phyloP scores from a whole-genome alignment of 768 basidiomycete species.

The Amanita phalloides region DNA sequence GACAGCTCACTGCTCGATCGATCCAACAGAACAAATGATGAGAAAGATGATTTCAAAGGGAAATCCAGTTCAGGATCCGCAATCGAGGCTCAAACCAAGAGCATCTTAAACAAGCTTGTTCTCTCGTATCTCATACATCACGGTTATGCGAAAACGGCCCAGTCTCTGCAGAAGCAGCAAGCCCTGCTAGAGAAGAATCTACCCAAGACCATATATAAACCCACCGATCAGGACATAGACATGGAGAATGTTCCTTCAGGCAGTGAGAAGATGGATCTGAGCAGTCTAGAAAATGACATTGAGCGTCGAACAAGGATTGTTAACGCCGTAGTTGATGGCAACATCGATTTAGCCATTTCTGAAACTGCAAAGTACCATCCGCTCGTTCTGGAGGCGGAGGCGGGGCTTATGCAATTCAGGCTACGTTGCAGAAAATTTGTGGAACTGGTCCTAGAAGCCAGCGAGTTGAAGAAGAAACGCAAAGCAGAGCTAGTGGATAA shows the following conservation, averaged over 20 bases:
- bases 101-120: constrained; percentile 62
- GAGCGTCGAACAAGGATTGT: constrained; percentile 63
- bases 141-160: constrained; percentile 66
- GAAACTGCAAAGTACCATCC: constrained; percentile 50
- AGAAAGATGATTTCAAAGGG: constrained; percentile 13
- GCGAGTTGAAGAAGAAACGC: constrained; percentile 58
- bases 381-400: constrained; percentile 52
- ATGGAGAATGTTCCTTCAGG: constrained; percentile 24
- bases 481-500: constrained; percentile 23
- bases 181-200: background rate
- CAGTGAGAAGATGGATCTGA: constrained; percentile 11
- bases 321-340: constrained; percentile 53
- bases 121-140: constrained; percentile 76
- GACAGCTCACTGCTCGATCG: constrained; percentile 22
- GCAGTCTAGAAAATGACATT: constrained; percentile 37
- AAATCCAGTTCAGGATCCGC: constrained; percentile 7
- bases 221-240: constrained; percentile 32
- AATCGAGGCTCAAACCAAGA: constrained; percentile 42
- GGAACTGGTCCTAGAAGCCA: constrained; percentile 65
- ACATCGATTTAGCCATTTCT: constrained; percentile 58
- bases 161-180: constrained; percentile 48
- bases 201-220: constrained; percentile 2
- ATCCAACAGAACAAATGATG: constrained; percentile 12
- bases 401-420: constrained; percentile 69
- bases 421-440: constrained; percentile 79